These are phyloP conservation scores for Starmerella scarabaei DNA, from an alignment of 805 yeast species.

Conservation along the genomic window DNA sequence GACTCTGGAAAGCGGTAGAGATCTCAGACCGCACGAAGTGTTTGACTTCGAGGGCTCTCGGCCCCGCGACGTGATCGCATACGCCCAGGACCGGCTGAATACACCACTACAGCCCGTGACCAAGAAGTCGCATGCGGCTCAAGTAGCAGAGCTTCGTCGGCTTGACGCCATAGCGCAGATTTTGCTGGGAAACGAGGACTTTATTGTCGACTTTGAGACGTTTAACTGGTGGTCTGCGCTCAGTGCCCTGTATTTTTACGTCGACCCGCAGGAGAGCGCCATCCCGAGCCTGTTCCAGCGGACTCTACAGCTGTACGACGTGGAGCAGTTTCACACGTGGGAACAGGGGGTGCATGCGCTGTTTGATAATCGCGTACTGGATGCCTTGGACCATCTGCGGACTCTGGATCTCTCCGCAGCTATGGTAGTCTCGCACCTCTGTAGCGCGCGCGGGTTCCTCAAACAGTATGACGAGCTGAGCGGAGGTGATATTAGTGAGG, in stretches of 20 bases:
- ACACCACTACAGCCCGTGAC: neutral
- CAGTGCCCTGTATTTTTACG: neutral
- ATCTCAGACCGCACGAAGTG: neutral
- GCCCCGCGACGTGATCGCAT: neutral
- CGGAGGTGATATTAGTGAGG: slow-evolving; percentile 12
- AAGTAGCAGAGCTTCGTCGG: neutral
- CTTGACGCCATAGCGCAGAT: neutral
- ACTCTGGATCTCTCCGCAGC: slow-evolving; percentile 13
- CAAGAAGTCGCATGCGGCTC: neutral
- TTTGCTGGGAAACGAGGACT: neutral
- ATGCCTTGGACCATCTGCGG: slow-evolving; percentile 14
- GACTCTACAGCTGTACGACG: neutral
- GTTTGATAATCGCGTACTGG: slow-evolving; percentile 12
- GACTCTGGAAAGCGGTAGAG: neutral
- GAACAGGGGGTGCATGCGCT: slow-evolving; percentile 17
- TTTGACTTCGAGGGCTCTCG: neutral
- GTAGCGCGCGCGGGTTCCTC: slow-evolving; percentile 12
- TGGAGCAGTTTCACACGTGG: slow-evolving; percentile 10
- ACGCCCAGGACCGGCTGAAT: neutral
- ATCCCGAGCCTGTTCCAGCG: neutral
- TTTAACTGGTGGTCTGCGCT: neutral
- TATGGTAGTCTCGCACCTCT: slow-evolving; percentile 16
- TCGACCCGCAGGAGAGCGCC: neutral
- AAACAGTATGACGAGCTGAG: slow-evolving; percentile 4
- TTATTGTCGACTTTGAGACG: neutral